Base-by-base conservation (phyloP, 495 filamentous ascomycete species). In the Letharia columbiana region DNA sequence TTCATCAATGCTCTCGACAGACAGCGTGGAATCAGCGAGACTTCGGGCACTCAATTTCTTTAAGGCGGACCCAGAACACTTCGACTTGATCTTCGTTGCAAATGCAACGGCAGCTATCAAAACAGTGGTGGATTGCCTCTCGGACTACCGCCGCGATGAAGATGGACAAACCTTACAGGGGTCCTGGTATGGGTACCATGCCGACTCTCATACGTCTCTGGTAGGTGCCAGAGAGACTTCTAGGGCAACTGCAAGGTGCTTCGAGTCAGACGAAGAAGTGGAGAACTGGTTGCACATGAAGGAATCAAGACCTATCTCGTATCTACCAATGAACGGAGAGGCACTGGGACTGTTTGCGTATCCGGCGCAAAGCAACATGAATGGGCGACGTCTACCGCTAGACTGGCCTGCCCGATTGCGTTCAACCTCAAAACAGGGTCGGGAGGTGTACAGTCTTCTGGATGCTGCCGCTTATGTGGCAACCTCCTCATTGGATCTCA, bases 351-450 rank as follows among this genome's bases (percentile, higher is more conserved):
- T 93, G 18, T 90, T 92, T 70, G 88, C 85, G 18, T 93, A 87
- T 74, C 89, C 90, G 17, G 90, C 84, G 8, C 89, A 92, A 73
- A 90, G 87, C 18, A 92, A 92, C 71, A 86, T 93, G 81, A 90
- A 84, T 17, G 90, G 90, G 9, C 79, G 87, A 40, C 80, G 89
- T 37, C 77, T 89, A 31, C 87, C 88, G 4, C 74, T 56, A 31
- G 70, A 74, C 3, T 91, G 89, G 88, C 77, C 81, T n/a, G n/a
- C n/a, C n/a, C 2, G 74, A 75, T 9, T 71, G 74, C 54, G 71
- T 88, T 28, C 81, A 87, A 5, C 71, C 77, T 64, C 80, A 75
- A 3, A 68, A 63, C 28, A 70, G 42, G 70, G 73, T 52, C 63
- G 75, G 59, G 77, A 84, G 60, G 81, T 81, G 1, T 91, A 88